Evolutionary conservation across 345 rosid genomes (phyloP).

Genomic region (Aquilaria malaccensis): DNA sequence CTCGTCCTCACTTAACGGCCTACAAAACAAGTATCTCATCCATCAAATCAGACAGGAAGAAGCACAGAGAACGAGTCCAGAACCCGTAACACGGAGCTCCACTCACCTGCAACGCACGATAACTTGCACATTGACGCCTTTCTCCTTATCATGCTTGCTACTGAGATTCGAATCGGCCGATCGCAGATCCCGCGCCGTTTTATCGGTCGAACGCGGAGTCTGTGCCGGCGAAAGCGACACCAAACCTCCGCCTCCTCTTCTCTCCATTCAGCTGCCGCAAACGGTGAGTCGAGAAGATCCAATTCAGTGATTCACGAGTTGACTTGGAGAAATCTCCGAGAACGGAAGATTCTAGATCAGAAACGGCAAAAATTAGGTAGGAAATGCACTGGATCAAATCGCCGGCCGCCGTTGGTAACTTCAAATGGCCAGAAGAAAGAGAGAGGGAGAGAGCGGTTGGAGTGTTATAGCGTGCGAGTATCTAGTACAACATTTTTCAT

Average conservation of each 20-base stretch:
- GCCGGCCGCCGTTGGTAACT: no score
- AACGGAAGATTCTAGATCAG: no score
- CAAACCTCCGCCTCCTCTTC: conserved; percentile 53
- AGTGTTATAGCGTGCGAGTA: no score
- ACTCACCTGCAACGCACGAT: conserved; percentile 91
- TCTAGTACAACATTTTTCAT: no score
- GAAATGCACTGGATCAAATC: no score
- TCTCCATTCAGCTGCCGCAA: no score
- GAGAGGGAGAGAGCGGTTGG: background rate
- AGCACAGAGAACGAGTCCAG: no score
- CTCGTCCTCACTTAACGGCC: conserved; percentile 95
- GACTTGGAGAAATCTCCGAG: no score
- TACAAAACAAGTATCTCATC: conserved; percentile 12
- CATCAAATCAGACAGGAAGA: background rate
- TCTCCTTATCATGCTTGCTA: conserved; percentile 69
- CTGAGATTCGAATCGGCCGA: conserved; percentile 62
- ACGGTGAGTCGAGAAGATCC: no score
- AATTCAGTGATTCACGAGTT: no score
- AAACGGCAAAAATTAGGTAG: no score
- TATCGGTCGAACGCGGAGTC: conserved; percentile 89
- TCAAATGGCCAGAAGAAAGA: no score
- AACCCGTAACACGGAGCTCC: background rate
- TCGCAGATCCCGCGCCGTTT: conserved; percentile 78
- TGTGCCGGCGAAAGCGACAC: conserved; percentile 76
- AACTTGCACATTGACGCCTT: conserved; percentile 98